Percentiles rank a stretch among this genome's conserved stretches.
Evolutionary conservation across 2,329 filamentous ascomycete species (phyloP).

Genomic region (Claviceps citrina): DNA sequence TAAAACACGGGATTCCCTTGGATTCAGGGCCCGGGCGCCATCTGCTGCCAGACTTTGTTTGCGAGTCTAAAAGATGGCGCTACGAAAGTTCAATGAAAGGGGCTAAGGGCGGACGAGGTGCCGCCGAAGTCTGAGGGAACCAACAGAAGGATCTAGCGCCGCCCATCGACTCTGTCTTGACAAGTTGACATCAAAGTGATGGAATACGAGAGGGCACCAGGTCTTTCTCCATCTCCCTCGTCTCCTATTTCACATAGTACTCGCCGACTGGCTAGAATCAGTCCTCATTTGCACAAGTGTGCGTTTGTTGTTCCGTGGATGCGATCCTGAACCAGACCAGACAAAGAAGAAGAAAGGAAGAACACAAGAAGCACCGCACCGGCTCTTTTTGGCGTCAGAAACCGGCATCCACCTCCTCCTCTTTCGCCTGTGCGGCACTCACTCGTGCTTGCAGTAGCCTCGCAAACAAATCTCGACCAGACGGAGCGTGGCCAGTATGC

Average conservation of each 20-base stretch:
- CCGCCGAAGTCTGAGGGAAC: too few species aligned
- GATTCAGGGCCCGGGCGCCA: background rate
- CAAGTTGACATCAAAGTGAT: background rate
- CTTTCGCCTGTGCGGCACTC: too few species aligned
- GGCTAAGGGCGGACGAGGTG: background rate
- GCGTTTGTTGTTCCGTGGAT: too few species aligned
- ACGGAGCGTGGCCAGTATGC: conserved; percentile 1
- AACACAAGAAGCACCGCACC: too few species aligned
- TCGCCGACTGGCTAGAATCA: background rate
- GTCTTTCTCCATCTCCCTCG: too few species aligned
- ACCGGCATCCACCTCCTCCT: too few species aligned
- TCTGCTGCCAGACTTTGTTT: background rate
- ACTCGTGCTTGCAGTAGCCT: too few species aligned
- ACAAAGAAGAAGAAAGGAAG: too few species aligned
- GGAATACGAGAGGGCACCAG: background rate
- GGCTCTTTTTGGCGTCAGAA: too few species aligned
- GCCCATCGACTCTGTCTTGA: background rate
- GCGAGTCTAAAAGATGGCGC: background rate
- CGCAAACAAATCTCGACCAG: background rate
- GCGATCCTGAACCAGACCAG: too few species aligned
- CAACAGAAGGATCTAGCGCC: background rate
- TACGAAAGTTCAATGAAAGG: background rate
- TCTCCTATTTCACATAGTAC: background rate
- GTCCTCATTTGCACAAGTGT: too few species aligned
- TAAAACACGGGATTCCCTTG: too few species aligned